Percentiles rank a stretch among this genome's conserved stretches.
These are phyloP conservation scores for Mollisiaceae sp. DNA, from an alignment of 2,329 filamentous ascomycete genomes.

Conservation along the genomic window DNA sequence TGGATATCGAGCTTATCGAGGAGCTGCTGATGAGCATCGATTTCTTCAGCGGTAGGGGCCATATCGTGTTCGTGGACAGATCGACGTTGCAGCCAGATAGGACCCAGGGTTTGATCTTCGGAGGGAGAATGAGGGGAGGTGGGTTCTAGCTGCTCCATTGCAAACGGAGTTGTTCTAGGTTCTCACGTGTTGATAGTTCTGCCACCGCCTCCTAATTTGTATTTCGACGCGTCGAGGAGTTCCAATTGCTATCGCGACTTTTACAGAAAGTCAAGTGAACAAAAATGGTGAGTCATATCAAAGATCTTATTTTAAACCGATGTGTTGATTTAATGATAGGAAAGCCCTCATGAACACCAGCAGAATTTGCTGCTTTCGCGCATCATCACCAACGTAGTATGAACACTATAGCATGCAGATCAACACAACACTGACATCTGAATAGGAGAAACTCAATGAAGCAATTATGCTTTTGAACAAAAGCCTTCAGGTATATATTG, in stretches of 20 bases:
- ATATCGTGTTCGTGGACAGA: constrained; percentile 30
- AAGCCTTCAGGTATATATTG: constrained; percentile 71
- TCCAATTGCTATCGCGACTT: constrained; percentile 18
- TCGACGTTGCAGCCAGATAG: no score
- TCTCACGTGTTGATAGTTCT: constrained; percentile 11
- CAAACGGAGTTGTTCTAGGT: constrained; percentile 5
- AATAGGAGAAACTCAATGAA: constrained; percentile 95
- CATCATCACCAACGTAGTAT: constrained; percentile 96
- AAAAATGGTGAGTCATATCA: not conserved
- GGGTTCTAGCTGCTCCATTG: not conserved
- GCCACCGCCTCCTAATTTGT: constrained; percentile 3
- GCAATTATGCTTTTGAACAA: constrained; percentile 92
- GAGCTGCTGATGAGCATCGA: constrained; percentile 78
- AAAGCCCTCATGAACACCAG: constrained; percentile 97
- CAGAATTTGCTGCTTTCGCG: constrained; percentile 91
- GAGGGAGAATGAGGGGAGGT: not conserved
- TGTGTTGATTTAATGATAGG: constrained; percentile 54
- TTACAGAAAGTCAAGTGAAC: not conserved
- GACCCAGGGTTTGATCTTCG: not conserved
- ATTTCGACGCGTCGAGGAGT: constrained; percentile 16
- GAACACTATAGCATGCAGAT: constrained; percentile 45
- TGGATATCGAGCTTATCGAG: constrained; percentile 93
- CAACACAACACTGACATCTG: constrained; percentile 18
- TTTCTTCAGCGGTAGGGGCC: constrained; percentile 43
- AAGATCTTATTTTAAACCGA: not conserved